Conservation (phyloP, 225 moss, liverwort and hornwort species). For the Physcomitrium patens region DNA sequence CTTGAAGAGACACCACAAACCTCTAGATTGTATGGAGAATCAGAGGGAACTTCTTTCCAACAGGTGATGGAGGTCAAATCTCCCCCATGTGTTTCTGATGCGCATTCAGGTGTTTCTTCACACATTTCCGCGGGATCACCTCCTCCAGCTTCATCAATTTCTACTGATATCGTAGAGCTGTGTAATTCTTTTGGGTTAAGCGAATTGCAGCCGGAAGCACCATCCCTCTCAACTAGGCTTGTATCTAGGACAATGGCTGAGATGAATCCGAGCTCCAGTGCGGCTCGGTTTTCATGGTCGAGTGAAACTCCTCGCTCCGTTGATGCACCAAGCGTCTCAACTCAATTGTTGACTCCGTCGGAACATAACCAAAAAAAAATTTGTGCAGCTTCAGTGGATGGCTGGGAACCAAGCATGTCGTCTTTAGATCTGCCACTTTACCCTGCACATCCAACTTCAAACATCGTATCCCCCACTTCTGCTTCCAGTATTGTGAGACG, state of each 20-base stretch:
- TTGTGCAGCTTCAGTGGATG: conserved; percentile 20
- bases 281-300: conserved; percentile 31
- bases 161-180: conserved; percentile 18
- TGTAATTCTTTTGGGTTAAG: conserved; percentile 4
- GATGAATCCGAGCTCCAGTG: conserved; percentile 32
- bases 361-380: conserved; percentile 21
- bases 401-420: conserved; percentile 15
- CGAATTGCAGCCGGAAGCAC: conserved; percentile 14
- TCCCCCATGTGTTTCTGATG: neutral
- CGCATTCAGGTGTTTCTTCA: conserved; percentile 32
- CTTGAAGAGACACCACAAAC: conserved; percentile 11
- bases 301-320: conserved; percentile 29
- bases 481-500: conserved; percentile 7
- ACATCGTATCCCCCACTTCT: neutral
- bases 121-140: conserved; percentile 24
- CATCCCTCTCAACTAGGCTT: conserved; percentile 21
- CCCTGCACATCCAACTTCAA: conserved; percentile 25
- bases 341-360: conserved; percentile 14
- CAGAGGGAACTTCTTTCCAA: neutral
- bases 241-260: conserved; percentile 32
- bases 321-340: conserved; percentile 12
- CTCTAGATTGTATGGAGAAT: neutral
- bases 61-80: conserved; percentile 13
- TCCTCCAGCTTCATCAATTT: conserved; percentile 30
- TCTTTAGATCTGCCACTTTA: conserved; percentile 31